Evolutionary conservation across 1,139 yeast genomes (phyloP).

Genomic region (Protomyces arabidopsidicola): DNA sequence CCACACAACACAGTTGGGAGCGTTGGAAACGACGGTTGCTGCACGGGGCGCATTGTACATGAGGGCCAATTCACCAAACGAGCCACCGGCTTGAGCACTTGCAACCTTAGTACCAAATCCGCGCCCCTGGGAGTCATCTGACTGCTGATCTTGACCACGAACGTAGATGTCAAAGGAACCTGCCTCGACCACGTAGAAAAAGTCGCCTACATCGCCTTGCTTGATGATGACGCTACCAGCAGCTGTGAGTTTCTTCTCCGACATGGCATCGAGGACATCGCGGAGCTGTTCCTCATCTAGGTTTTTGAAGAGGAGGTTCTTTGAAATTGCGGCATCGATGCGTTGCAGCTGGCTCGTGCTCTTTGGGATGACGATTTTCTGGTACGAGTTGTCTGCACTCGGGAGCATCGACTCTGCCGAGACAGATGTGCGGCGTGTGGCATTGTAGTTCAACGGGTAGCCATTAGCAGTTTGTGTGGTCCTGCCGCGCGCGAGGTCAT

Average conservation of each 20-base stretch:
- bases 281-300: conserved; percentile 66
- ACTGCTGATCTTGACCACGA: conserved; percentile 45
- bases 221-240: conserved; percentile 57
- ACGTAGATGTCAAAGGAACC: conserved; percentile 73
- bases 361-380: conserved; percentile 42
- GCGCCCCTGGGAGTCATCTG: conserved; percentile 14
- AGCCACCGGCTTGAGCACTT: conserved; percentile 74
- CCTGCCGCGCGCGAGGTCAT: conserved; percentile 7
- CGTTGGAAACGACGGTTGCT: conserved; percentile 74
- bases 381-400: conserved; percentile 27
- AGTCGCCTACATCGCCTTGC: conserved; percentile 97
- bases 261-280: conserved; percentile 74
- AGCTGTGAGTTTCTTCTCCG: conserved; percentile 59
- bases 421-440: conserved; percentile 39
- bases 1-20: conserved; percentile 61
- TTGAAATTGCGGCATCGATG: conserved; percentile 64
- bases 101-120: conserved; percentile 57
- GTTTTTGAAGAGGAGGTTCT: conserved; percentile 76
- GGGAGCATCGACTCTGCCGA: conserved; percentile 38
- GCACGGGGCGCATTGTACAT: conserved; percentile 98
- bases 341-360: conserved; percentile 61
- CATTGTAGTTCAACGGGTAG: conserved; percentile 34
- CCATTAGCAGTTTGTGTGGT: conserved; percentile 27
- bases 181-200: conserved; percentile 77
- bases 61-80: conserved; percentile 93